Percentiles rank a stretch among this genome's conserved stretches.
phyloP scores from a whole-genome alignment of 2,329 filamentous ascomycete species.

The Boeremia exigua region DNA sequence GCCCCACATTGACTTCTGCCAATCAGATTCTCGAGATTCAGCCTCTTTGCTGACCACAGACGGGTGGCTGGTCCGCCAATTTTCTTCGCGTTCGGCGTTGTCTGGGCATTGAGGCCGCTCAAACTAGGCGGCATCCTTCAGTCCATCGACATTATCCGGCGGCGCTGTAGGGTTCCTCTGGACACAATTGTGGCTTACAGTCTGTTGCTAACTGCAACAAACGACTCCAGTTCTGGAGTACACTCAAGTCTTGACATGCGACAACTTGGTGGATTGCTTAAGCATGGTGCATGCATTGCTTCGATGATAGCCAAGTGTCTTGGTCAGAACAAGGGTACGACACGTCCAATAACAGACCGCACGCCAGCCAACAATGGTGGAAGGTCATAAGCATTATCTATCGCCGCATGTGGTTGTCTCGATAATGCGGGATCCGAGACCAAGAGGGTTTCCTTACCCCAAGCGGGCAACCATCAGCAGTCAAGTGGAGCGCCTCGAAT shows the following conservation, averaged over 20 bases:
- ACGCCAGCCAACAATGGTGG: too few species aligned
- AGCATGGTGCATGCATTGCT: not conserved
- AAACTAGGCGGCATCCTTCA: not conserved
- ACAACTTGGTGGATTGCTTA: not conserved
- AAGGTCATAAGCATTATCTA: too few species aligned
- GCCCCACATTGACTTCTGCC: not conserved
- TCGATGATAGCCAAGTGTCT: conserved; percentile 1
- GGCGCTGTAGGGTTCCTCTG: not conserved
- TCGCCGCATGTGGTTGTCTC: too few species aligned
- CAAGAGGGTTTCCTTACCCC: too few species aligned
- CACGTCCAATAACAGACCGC: not conserved
- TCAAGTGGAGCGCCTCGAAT: too few species aligned
- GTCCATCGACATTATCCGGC: conserved; percentile 2
- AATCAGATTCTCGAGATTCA: not conserved
- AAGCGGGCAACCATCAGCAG: too few species aligned
- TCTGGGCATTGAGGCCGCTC: conserved; percentile 2
- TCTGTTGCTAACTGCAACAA: not conserved
- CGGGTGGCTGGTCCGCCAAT: conserved; percentile 5
- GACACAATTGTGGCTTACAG: not conserved
- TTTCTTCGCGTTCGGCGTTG: not conserved
- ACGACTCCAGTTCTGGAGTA: not conserved
- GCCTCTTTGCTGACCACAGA: conserved; percentile 1
- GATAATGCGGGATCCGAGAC: too few species aligned
- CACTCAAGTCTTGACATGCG: not conserved
- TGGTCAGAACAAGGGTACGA: not conserved